Evolutionary conservation across 2,329 filamentous ascomycete species (phyloP).

Genomic region (Claviceps arundinis): DNA sequence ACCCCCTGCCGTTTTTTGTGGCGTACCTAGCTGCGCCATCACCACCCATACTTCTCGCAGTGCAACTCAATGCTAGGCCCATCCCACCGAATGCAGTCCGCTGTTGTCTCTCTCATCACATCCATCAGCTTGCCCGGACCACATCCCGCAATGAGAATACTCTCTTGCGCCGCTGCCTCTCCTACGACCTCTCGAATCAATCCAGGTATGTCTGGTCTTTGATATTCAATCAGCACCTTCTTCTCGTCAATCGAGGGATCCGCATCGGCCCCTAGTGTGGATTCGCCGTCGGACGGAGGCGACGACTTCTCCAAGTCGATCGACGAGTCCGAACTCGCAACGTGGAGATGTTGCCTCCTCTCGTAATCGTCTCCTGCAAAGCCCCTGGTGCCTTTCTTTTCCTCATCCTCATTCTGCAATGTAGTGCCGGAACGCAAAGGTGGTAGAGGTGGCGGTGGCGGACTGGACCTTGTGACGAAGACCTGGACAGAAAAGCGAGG

Average conservation of each 20-base stretch:
- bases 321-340: neutral
- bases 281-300: slow-evolving; percentile 9
- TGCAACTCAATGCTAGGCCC: slow-evolving; percentile 34
- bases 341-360: neutral
- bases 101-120: slow-evolving; percentile 27
- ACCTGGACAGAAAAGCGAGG: slow-evolving; percentile 18
- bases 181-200: slow-evolving; percentile 22
- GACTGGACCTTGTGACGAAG: slow-evolving; percentile 20
- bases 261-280: neutral
- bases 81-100: slow-evolving; percentile 23
- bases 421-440: neutral
- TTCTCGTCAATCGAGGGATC: neutral
- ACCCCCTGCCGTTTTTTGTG: no score
- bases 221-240: slow-evolving; percentile 15
- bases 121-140: slow-evolving; percentile 30
- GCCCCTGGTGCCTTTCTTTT: neutral
- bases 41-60: slow-evolving; percentile 35
- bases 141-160: slow-evolving; percentile 31
- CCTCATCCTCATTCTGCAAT: neutral
- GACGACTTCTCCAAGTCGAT: slow-evolving; percentile 9
- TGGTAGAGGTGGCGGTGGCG: neutral
- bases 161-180: slow-evolving; percentile 15
- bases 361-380: neutral
- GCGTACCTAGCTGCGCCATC: slow-evolving; percentile 1
- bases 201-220: slow-evolving; percentile 23